These are phyloP conservation scores for Boletus edulis DNA, from an alignment of 768 basidiomycete genomes.

Conservation along the genomic window DNA sequence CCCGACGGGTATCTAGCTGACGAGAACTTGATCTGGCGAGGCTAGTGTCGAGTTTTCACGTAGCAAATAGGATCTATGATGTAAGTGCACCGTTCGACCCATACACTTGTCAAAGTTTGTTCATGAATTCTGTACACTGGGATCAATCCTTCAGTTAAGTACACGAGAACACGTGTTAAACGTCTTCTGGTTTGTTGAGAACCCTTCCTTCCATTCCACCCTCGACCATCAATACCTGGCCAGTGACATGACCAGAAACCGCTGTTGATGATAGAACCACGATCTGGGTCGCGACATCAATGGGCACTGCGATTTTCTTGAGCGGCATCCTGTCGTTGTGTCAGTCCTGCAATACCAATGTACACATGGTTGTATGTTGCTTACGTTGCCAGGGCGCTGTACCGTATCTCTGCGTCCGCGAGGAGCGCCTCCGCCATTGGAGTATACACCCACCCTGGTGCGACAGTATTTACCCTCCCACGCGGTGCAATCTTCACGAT, in stretches of 20 bases:
- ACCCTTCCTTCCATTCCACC: constrained; percentile 77
- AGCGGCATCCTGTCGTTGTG: constrained; percentile 52
- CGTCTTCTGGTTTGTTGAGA: constrained; percentile 37
- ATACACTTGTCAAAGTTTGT: neutral
- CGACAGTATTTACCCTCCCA: constrained; percentile 69
- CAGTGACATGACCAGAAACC: constrained; percentile 71
- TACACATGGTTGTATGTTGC: constrained; percentile 13
- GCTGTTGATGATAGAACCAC: constrained; percentile 55
- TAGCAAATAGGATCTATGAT: neutral
- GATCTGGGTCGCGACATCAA: constrained; percentile 66
- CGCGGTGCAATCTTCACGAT: constrained; percentile 72
- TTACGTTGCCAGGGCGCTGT: constrained; percentile 67
- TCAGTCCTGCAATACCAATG: neutral
- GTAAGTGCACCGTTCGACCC: neutral
- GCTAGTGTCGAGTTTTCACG: neutral
- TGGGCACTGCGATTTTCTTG: constrained; percentile 61
- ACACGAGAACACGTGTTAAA: neutral
- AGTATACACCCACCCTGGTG: constrained; percentile 67
- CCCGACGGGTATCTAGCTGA: constrained; percentile 40
- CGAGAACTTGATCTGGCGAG: constrained; percentile 16
- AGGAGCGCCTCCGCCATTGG: constrained; percentile 60
- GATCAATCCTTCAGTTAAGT: neutral
- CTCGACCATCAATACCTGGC: constrained; percentile 66
- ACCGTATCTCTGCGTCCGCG: constrained; percentile 50
- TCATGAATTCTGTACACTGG: neutral